Evolutionary conservation across 83 land plant species (phyloP).

Genomic region (Diphasiastrum complanatum): DNA sequence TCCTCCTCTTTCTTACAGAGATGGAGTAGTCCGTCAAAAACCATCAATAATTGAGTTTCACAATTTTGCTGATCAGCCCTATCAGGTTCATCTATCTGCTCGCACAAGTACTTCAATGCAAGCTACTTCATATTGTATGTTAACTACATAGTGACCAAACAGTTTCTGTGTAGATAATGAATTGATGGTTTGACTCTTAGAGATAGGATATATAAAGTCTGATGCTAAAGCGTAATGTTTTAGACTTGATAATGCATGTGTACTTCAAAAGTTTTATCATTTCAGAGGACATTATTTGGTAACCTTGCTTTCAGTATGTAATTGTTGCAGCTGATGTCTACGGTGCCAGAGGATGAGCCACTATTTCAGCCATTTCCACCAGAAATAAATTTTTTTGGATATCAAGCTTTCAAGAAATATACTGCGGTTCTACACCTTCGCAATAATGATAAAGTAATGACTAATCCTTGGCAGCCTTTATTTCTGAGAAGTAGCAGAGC

Average conservation of each 20-base stretch:
- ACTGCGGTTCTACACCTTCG: conserved; percentile 28
- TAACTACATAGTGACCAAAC: neutral
- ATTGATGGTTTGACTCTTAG: too few relatives aligned
- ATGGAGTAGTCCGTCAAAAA: conserved; percentile 19
- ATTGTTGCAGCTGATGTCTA: conserved; percentile 19
- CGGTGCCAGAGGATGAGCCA: conserved; percentile 31
- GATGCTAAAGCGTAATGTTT: neutral
- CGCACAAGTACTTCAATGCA: neutral
- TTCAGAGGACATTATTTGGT: neutral
- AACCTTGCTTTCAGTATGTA: neutral
- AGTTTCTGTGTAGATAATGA: too few relatives aligned
- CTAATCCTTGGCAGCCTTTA: neutral
- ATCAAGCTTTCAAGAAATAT: conserved; percentile 30
- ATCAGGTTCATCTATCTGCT: conserved; percentile 8
- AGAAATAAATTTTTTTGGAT: conserved; percentile 25
- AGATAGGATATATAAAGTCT: too few relatives aligned
- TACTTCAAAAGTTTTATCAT: neutral
- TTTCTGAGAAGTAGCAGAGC: neutral
- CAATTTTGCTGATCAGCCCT: conserved; percentile 29
- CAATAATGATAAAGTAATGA: conserved; percentile 39
- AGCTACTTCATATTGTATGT: neutral
- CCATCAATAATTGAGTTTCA: conserved; percentile 29
- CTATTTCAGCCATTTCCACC: conserved; percentile 38
- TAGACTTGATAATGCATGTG: neutral
- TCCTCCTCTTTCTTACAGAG: conserved; percentile 23